Evolutionary conservation across 768 basidiomycete genomes (phyloP).

Genomic region (Lentinula sp.): DNA sequence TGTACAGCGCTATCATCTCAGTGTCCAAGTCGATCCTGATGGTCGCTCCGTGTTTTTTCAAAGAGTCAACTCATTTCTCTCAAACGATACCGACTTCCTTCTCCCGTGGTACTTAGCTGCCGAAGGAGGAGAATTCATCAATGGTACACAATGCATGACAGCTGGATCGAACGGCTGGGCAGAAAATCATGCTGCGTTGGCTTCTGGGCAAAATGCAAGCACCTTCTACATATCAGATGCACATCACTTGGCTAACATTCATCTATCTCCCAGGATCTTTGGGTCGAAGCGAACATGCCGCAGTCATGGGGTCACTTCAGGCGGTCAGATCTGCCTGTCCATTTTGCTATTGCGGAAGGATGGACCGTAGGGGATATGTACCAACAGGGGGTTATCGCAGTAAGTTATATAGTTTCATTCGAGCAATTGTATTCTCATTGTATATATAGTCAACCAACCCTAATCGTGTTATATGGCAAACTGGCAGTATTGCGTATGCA

Average conservation of each 20-base stretch:
- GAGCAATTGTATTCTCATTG: background rate
- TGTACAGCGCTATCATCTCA: background rate
- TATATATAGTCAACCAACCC: background rate
- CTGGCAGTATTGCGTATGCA: background rate
- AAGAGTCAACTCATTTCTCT: background rate
- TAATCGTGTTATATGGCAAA: conserved; percentile 7
- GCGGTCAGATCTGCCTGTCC: conserved; percentile 4
- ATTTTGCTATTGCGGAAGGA: conserved; percentile 6
- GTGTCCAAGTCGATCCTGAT: conserved; percentile 4
- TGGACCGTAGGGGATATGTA: conserved; percentile 9
- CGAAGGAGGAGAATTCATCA: conserved; percentile 3
- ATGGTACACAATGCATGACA: conserved; percentile 6
- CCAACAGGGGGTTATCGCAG: conserved; percentile 6
- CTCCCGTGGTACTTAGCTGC: conserved; percentile 4
- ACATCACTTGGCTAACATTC: background rate
- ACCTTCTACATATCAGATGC: background rate
- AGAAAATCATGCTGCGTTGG: conserved; percentile 5
- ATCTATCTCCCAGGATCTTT: conserved; percentile 1
- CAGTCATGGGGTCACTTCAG: conserved; percentile 4
- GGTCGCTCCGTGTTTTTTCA: conserved; percentile 6
- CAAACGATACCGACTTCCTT: conserved; percentile 6
- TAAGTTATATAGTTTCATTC: background rate
- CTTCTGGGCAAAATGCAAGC: conserved; percentile 5
- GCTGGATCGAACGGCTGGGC: conserved; percentile 5
- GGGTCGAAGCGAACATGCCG: conserved; percentile 4